These are phyloP conservation scores for Friedmanniomyces endolithicus DNA, from an alignment of 495 filamentous ascomycete species.

Conservation along the genomic window DNA sequence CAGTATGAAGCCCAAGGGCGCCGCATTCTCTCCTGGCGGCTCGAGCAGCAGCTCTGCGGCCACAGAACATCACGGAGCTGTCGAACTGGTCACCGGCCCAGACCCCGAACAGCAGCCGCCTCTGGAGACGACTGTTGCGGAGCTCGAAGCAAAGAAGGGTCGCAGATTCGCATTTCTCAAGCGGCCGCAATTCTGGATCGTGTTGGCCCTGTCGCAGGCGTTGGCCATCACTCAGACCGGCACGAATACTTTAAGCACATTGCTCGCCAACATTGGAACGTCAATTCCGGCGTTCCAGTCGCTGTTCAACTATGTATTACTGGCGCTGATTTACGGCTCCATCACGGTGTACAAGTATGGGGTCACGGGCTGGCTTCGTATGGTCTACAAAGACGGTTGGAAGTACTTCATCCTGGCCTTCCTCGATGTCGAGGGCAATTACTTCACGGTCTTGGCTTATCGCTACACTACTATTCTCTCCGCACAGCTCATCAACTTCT, in stretches of 20 bases:
- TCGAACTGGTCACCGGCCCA: slow-evolving; percentile 17
- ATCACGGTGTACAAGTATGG: slow-evolving; percentile 77
- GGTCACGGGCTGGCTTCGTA: slow-evolving; percentile 48
- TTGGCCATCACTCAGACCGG: slow-evolving; percentile 78
- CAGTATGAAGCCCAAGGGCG: slow-evolving; percentile 24
- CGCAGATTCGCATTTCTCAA: slow-evolving; percentile 65
- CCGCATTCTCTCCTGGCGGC: background rate
- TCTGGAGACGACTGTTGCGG: slow-evolving; percentile 19
- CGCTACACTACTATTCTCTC: slow-evolving; percentile 82
- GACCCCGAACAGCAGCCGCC: slow-evolving; percentile 2
- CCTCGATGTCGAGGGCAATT: slow-evolving; percentile 92
- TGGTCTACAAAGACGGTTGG: slow-evolving; percentile 67
- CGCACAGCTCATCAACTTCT: slow-evolving; percentile 95
- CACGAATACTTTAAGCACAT: slow-evolving; percentile 74
- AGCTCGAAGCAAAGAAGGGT: slow-evolving; percentile 37
- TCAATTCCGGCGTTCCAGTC: slow-evolving; percentile 96
- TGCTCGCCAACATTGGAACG: slow-evolving; percentile 55
- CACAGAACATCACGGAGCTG: slow-evolving; percentile 18
- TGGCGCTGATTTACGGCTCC: slow-evolving; percentile 69
- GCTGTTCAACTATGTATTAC: slow-evolving; percentile 83
- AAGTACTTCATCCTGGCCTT: slow-evolving; percentile 88
- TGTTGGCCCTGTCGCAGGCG: slow-evolving; percentile 68
- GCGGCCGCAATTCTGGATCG: slow-evolving; percentile 77
- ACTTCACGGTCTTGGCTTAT: slow-evolving; percentile 92
- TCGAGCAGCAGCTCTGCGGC: slow-evolving; percentile 17